Conservation (phyloP, 257 asterid species). For the Solanum lycopersicoides region DNA sequence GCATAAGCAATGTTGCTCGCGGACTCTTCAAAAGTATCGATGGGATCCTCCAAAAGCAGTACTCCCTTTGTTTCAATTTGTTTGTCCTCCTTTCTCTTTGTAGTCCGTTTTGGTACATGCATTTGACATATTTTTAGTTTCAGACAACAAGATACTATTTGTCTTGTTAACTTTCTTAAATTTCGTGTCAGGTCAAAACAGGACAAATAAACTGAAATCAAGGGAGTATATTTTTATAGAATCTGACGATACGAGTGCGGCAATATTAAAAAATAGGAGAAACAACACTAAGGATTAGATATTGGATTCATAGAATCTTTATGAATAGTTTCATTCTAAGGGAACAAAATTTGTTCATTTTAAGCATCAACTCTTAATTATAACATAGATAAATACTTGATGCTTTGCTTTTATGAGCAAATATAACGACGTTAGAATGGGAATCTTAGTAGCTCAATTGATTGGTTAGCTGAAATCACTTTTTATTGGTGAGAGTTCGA, state of each 20-base stretch:
- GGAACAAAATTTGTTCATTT: slow-evolving; percentile 6
- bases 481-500: background rate
- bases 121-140: background rate
- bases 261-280: background rate
- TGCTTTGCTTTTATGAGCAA: slow-evolving; percentile 19
- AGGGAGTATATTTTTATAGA: background rate
- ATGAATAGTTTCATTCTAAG: background rate
- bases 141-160: background rate
- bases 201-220: too few relatives aligned
- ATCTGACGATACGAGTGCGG: background rate
- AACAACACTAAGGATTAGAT: slow-evolving; percentile 8
- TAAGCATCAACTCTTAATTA: slow-evolving; percentile 23
- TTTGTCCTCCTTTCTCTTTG: background rate
- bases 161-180: background rate
- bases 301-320: slow-evolving; percentile 20
- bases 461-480: background rate
- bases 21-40: background rate
- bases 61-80: background rate
- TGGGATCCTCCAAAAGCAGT: background rate
- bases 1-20: background rate
- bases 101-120: background rate
- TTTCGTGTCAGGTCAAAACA: background rate
- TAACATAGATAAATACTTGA: slow-evolving; percentile 50
- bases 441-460: background rate
- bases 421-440: background rate